Conservation (phyloP, 2,329 filamentous ascomycete species). For the Waltergamsia citrina region DNA sequence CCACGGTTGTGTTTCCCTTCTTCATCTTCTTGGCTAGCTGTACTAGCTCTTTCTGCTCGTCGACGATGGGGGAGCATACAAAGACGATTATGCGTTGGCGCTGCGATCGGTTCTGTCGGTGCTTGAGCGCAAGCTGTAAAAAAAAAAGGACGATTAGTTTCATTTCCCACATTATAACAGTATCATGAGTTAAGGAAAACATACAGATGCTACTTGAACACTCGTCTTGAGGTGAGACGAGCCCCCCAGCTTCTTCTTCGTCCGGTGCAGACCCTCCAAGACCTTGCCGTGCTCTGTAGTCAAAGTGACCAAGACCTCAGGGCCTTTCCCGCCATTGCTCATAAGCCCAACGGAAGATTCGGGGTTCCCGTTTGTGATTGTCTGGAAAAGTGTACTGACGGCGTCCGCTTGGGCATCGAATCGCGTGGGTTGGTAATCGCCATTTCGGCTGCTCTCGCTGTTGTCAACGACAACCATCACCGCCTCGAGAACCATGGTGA, state of each 20-base stretch:
- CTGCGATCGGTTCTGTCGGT: constrained; percentile 96
- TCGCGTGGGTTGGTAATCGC: constrained; percentile 82
- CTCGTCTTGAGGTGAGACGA: constrained; percentile 82
- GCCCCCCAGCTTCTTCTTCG: constrained; percentile 83
- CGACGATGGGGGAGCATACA: constrained; percentile 83
- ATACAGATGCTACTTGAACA: constrained; percentile 88
- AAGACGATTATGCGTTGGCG: constrained; percentile 96
- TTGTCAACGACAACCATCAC: constrained; percentile 99
- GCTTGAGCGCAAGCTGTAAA: constrained; percentile 90
- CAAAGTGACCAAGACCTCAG: constrained; percentile 91
- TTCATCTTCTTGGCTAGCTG: constrained; percentile 97
- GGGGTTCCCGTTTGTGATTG: constrained; percentile 89
- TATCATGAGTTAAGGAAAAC: too few relatives aligned
- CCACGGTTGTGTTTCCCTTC: constrained; percentile 89
- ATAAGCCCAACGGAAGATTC: constrained; percentile 96
- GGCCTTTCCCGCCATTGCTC: constrained; percentile 98
- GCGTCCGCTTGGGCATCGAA: constrained; percentile 96
- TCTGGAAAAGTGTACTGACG: constrained; percentile 89
- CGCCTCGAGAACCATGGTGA: constrained; percentile 95
- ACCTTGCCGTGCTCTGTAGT: constrained; percentile 96
- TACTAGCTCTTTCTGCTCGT: constrained; percentile 80
- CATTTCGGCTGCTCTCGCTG: constrained; percentile 96
- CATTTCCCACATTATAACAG: too few relatives aligned
- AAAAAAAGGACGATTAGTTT: too few relatives aligned
- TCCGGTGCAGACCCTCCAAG: constrained; percentile 82